These are phyloP conservation scores for Chaetomidium leptoderma DNA, from an alignment of 495 filamentous ascomycete genomes.

Conservation along the genomic window DNA sequence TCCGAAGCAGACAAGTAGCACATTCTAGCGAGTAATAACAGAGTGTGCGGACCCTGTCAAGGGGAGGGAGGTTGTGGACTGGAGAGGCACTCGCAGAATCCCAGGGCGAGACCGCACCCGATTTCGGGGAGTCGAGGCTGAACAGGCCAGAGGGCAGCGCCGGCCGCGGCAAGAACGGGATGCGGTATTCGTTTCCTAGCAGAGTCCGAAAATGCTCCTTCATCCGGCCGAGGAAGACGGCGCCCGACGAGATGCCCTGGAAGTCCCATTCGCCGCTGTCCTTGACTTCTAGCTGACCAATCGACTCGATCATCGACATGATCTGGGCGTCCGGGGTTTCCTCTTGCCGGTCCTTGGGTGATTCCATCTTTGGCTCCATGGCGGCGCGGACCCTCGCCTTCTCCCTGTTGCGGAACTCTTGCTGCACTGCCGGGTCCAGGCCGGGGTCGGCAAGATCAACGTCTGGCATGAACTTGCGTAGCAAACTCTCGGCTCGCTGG, in stretches of 20 bases:
- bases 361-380: constrained; percentile 32
- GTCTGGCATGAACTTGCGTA: constrained; percentile 76
- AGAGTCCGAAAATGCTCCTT: constrained; percentile 70
- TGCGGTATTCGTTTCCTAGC: constrained; percentile 52
- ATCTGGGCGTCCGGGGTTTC: constrained; percentile 68
- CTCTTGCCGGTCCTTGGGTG: constrained; percentile 13
- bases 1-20: constrained; percentile 75
- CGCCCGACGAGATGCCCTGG: constrained; percentile 86
- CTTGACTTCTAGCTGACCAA: constrained; percentile 84
- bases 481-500: constrained; percentile 75
- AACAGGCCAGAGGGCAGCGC: constrained; percentile 36
- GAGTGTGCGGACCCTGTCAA: constrained; percentile 60
- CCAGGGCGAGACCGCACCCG: constrained; percentile 49
- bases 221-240: constrained; percentile 79
- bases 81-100: constrained; percentile 57
- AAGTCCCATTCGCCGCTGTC: constrained; percentile 93
- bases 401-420: constrained; percentile 51
- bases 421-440: constrained; percentile 64
- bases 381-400: constrained; percentile 39
- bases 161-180: constrained; percentile 46
- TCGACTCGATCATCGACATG: constrained; percentile 91
- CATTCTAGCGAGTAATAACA: constrained; percentile 77
- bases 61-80: constrained; percentile 66
- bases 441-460: constrained; percentile 79
- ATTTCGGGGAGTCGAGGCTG: constrained; percentile 67